Evolutionary conservation across 768 basidiomycete species (phyloP), one percentile per base, ranked within the genome.

Genomic region (Roridomyces roridus): DNA sequence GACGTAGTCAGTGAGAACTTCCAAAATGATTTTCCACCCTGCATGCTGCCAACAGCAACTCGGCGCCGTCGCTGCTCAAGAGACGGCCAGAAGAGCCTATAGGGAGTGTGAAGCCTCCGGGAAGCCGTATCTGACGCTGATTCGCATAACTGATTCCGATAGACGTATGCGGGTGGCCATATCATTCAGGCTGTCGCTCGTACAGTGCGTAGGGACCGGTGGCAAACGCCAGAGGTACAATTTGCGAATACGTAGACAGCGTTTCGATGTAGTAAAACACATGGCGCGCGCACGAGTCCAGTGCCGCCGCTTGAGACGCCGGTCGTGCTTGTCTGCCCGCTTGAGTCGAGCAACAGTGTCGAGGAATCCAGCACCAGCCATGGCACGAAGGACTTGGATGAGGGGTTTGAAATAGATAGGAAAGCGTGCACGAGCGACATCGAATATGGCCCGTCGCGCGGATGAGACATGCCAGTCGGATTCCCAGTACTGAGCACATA

Each of bases 1-100:
- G 51, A 89, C 85, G 66, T 89, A 92, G 67, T 90, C 88, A 5
- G 85, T 84, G 48, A 96, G 75, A 9, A 96, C 74, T 63, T 94
- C 94, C n/a, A 94, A 70, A 6, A 96, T 72, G 14, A 96, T 69
- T 60, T 84, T 89, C 95, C 95, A 97, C 3, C 91, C 93, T 6
- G 89, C 91, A 66, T 94, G 87, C 41, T 1, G 95, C 81, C 6
- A 90, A 86, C 20, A 88, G 73, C 17, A 84, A 77, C 21, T 92
- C 89, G 2, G 83, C 85, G 5, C 82, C 82, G 48, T 92, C 91
- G 10, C 82, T 80, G 59, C 86, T 92, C 29, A 96, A 77, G 20
- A 94, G 77, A 8, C 84, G 82, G 3, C 92, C 94, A 2, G 76
- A 70, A 2, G 90, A 86, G 20, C 84, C 82, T 6, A 83, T 77